Conservation (phyloP, 768 basidiomycete genomes). For the Lentinula detonsa region DNA sequence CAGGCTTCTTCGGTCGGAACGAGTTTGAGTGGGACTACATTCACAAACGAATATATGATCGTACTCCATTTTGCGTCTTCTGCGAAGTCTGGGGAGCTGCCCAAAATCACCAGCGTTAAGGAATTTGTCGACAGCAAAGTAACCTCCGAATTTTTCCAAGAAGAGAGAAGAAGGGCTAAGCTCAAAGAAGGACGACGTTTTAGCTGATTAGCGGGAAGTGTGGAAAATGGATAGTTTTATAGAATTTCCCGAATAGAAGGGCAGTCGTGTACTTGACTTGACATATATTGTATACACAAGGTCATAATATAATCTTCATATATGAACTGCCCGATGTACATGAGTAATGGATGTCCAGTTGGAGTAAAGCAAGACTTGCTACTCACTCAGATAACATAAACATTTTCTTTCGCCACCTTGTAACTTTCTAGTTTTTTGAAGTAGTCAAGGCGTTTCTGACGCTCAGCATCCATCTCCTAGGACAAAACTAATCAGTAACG, state of each 20-base stretch:
- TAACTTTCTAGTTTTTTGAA: constrained; percentile 33
- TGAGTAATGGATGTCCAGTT: neutral
- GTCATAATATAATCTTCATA: neutral
- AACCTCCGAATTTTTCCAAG: constrained; percentile 20
- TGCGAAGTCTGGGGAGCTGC: constrained; percentile 10
- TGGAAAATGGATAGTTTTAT: neutral
- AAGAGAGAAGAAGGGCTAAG: constrained; percentile 19
- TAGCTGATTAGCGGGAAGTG: neutral
- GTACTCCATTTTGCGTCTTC: constrained; percentile 15
- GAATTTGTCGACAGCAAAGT: constrained; percentile 25
- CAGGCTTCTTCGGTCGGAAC: constrained; percentile 21
- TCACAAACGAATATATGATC: constrained; percentile 13
- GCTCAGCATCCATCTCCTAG: constrained; percentile 18
- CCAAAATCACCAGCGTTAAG: constrained; percentile 22
- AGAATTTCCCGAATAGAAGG: neutral
- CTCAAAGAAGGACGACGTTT: neutral
- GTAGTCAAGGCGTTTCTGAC: constrained; percentile 32
- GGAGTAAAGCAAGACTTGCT: neutral
- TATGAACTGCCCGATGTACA: neutral
- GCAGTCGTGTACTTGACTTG: neutral
- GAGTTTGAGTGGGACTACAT: constrained; percentile 16
- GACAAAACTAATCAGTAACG: neutral
- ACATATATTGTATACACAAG: neutral
- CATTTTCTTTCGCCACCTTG: constrained; percentile 33
- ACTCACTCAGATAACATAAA: constrained; percentile 29